These are phyloP conservation scores for Backusella sp. DNA, from an alignment of 192 early-diverging fungal species.

Conservation along the genomic window DNA sequence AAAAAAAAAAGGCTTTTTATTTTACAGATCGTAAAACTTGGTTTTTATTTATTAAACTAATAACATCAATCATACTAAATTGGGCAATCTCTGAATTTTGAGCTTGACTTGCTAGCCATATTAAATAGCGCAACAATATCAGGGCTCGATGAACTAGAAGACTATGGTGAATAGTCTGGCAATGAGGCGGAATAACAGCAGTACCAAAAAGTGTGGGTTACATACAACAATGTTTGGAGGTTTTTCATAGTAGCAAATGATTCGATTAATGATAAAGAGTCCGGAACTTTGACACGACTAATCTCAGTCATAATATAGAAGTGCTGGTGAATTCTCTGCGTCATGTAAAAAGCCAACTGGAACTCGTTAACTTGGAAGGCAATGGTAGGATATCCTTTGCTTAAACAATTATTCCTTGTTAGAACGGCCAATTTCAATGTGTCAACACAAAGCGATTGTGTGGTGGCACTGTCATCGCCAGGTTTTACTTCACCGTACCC, in stretches of 20 bases:
- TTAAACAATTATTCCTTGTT: conserved; percentile 1
- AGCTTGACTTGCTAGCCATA: conserved; percentile 9
- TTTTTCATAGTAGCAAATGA: no score
- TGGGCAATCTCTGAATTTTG: conserved; percentile 2
- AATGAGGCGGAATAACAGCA: not conserved
- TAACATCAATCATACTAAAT: conserved; percentile 3
- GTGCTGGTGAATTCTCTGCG: not conserved
- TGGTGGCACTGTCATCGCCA: not conserved
- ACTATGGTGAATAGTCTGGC: not conserved
- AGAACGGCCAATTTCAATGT: conserved; percentile 7
- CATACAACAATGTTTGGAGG: no score
- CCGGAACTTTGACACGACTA: not conserved
- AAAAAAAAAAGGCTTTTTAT: not conserved
- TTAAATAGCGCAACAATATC: not conserved
- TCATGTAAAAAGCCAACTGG: conserved; percentile 2
- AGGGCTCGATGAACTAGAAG: not conserved
- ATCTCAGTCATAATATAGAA: not conserved
- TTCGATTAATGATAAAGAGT: no score
- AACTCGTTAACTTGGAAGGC: not conserved
- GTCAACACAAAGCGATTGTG: not conserved
- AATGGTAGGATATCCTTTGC: not conserved
- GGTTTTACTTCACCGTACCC: conserved; percentile 4
- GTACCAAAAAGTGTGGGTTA: not conserved
- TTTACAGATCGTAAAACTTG: not conserved
- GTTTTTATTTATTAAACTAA: not conserved